phyloP scores from a whole-genome alignment of 75 land plant species.

The Sequoia sempervirens region DNA sequence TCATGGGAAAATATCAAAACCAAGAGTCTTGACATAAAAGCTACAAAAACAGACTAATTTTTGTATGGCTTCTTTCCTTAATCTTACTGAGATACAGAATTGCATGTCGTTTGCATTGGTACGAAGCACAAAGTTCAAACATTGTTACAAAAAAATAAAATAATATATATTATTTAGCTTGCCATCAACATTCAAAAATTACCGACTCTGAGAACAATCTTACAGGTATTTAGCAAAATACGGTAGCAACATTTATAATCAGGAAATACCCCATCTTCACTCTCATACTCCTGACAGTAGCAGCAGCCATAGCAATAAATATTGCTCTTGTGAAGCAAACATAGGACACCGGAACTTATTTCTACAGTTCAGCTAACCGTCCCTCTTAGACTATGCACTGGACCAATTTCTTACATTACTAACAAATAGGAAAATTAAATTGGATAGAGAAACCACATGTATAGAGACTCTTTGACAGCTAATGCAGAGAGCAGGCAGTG shows the following conservation, averaged over 20 bases:
- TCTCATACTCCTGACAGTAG: not conserved
- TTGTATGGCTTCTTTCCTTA: too few relatives aligned
- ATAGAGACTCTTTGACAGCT: not conserved
- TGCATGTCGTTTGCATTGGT: too few relatives aligned
- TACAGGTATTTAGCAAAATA: not conserved
- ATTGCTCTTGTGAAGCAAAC: constrained; percentile 1
- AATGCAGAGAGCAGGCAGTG: not conserved
- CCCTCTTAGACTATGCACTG: not conserved
- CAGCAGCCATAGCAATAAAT: not conserved
- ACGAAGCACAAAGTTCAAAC: too few relatives aligned
- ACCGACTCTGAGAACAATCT: not conserved
- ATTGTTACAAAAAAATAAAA: too few relatives aligned
- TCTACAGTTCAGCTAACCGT: not conserved
- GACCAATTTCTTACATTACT: not conserved
- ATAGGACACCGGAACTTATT: not conserved
- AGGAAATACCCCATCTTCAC: not conserved
- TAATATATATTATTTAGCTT: not conserved
- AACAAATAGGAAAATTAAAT: not conserved
- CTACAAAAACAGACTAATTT: too few relatives aligned
- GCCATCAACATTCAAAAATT: not conserved
- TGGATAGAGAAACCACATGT: not conserved
- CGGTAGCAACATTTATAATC: not conserved
- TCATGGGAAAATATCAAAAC: too few relatives aligned
- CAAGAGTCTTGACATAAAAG: too few relatives aligned
- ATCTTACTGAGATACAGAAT: too few relatives aligned